Evolutionary conservation across 179 eudicot genomes (phyloP).

Genomic region (Beta corolliflora): DNA sequence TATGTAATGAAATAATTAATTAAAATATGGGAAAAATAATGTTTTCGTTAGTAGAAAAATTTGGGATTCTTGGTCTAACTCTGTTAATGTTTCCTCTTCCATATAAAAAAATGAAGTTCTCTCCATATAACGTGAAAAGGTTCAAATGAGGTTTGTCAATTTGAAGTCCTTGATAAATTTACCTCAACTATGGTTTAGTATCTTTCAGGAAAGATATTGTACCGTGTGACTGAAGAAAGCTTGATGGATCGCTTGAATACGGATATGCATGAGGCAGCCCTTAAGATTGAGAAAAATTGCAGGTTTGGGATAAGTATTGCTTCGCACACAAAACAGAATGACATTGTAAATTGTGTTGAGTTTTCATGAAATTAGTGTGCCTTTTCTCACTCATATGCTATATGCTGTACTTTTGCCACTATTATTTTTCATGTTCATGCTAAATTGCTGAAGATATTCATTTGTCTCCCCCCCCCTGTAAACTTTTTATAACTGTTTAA

Average conservation of each 20-base stretch:
- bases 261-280: slow-evolving; percentile 81
- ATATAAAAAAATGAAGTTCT: too few relatives aligned
- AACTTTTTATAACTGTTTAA: neutral
- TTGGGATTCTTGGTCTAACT: too few relatives aligned
- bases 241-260: slow-evolving; percentile 79
- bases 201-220: slow-evolving; percentile 45
- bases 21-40: too few relatives aligned
- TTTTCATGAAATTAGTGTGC: neutral
- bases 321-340: neutral
- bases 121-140: neutral
- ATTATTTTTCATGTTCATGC: neutral
- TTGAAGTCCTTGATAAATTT: neutral
- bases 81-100: too few relatives aligned
- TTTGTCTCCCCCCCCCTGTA: neutral
- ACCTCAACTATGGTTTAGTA: slow-evolving; percentile 5
- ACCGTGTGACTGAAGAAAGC: slow-evolving; percentile 77
- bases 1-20: too few relatives aligned
- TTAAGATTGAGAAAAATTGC: slow-evolving; percentile 41
- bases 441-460: neutral
- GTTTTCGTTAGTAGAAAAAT: too few relatives aligned
- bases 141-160: neutral
- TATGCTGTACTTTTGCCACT: neutral
- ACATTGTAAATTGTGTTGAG: neutral
- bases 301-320: slow-evolving; percentile 30
- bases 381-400: neutral